A percentile compares a stretch with the other conserved stretches of the same genome.
Evolutionary conservation across 73 alveolate species (phyloP).

Genomic region (Paramecium caudatum): DNA sequence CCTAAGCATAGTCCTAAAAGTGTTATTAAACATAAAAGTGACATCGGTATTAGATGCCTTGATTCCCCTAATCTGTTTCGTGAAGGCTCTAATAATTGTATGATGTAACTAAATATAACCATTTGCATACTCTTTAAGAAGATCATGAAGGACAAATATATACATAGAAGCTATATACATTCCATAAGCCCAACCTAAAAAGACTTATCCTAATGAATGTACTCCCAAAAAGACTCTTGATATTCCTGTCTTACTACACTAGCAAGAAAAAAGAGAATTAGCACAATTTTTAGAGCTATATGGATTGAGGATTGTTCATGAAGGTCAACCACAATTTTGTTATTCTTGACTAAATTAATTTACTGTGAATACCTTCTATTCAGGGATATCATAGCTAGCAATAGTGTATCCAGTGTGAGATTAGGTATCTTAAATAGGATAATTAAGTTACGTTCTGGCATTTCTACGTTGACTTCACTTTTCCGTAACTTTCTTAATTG

Average conservation of each 20-base stretch:
- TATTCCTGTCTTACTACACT: conserved; percentile 63
- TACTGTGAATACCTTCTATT: neutral
- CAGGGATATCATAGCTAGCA: neutral
- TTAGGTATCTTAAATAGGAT: neutral
- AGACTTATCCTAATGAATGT: conserved; percentile 68
- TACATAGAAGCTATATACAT: conserved; percentile 42
- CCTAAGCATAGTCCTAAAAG: neutral
- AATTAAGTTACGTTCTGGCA: neutral
- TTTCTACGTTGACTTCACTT: neutral
- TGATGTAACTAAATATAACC: neutral
- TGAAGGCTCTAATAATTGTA: neutral
- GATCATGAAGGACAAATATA: neutral
- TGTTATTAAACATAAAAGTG: neutral
- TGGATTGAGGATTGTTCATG: neutral
- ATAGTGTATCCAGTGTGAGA: conserved; percentile 10
- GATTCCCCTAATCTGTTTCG: neutral
- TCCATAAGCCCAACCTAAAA: conserved; percentile 69
- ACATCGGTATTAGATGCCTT: neutral
- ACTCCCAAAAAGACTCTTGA: conserved; percentile 73
- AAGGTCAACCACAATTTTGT: neutral
- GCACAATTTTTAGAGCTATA: neutral
- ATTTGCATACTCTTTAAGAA: neutral
- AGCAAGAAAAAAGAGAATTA: neutral
- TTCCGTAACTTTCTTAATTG: neutral
- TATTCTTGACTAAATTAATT: conserved; percentile 27